Base-by-base conservation (phyloP, 75 land plant genomes). In the Pinus albicaulis region DNA sequence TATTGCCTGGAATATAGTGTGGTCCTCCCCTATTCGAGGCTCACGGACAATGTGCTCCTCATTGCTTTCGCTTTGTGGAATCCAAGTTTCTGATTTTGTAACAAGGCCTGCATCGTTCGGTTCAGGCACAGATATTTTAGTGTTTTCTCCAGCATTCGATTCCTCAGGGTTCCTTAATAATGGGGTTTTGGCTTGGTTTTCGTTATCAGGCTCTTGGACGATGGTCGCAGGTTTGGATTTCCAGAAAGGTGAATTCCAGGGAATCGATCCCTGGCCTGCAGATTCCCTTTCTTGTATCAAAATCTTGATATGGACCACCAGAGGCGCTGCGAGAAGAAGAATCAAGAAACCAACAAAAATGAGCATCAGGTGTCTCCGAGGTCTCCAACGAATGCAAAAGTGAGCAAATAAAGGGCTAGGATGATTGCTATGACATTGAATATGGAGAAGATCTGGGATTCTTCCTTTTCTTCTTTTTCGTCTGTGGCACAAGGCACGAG, bases 21-120 rank as follows among this genome's bases (percentile, higher is more conserved):
- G 92, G n/a, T 93, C 88, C 56, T 94, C 99, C 14, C 99, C 95
- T 4, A 93, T 74, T 22, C 25, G 60, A 28, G 85, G 82, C 82
- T 28, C 38, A 23, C 48, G 70, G 7, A 3, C 48, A 20, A 34
- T 36, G 64, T 31, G 79, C 77, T 52, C 73, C 82, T 7, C 74
- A 80, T 61, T 73, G 80, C 83, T 80, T 86, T 76, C 22, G 76
- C 36, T 20, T 61, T 60, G 77, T 19, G 31, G 31, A 31, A 25
- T 28, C n/a, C 68, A 59, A 5, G 44, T 41, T 41, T 41, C 6
- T 41, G 44, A 41, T 25, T 74, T 57, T 22, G 76, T 31, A 31
- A 31, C 31, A 31, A 31, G 38, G 24, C 53, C 52, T 74, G 15
- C 13, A 60, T 72, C 8, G 59, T 3, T 22, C 74, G 28, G n/a